These are phyloP conservation scores for Candida sanyaensis DNA, from an alignment of 1,139 yeast genomes.

Conservation along the genomic window DNA sequence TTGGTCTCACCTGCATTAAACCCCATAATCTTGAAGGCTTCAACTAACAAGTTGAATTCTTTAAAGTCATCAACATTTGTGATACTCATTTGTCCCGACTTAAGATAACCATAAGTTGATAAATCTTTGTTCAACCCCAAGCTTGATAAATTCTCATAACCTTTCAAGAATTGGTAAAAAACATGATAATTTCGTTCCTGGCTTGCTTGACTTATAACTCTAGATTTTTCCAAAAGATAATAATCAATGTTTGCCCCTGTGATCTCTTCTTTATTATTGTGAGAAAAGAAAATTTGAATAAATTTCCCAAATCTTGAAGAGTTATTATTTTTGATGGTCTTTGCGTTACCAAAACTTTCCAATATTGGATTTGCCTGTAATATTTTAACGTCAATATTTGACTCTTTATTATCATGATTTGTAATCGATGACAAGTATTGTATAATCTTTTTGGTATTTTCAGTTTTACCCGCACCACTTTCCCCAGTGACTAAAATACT, in stretches of 20 bases:
- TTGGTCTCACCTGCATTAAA: constrained; percentile 56
- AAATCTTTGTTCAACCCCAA: constrained; percentile 51
- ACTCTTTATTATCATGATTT: neutral
- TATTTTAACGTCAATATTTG: constrained; percentile 74
- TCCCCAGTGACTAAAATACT: constrained; percentile 96
- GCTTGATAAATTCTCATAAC: constrained; percentile 55
- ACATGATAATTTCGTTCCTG: constrained; percentile 90
- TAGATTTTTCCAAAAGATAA: constrained; percentile 89
- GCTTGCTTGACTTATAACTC: constrained; percentile 79
- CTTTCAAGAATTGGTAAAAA: constrained; percentile 82
- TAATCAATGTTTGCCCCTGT: constrained; percentile 93
- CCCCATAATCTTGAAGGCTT: constrained; percentile 77
- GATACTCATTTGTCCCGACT: constrained; percentile 52
- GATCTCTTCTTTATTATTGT: constrained; percentile 43
- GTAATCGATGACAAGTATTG: constrained; percentile 88
- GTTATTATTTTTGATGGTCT: constrained; percentile 90
- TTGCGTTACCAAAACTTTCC: constrained; percentile 97
- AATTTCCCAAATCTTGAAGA: constrained; percentile 98
- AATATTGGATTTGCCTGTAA: constrained; percentile 92
- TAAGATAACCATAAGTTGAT: constrained; percentile 58
- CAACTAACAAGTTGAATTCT: constrained; percentile 61
- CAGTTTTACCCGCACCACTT: constrained; percentile 98
- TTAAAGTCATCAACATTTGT: constrained; percentile 74
- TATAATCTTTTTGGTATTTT: constrained; percentile 93
- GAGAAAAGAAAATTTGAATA: constrained; percentile 77